These are phyloP conservation scores for Macrophomina tecta DNA, from an alignment of 2,329 filamentous ascomycete genomes.

Conservation along the genomic window DNA sequence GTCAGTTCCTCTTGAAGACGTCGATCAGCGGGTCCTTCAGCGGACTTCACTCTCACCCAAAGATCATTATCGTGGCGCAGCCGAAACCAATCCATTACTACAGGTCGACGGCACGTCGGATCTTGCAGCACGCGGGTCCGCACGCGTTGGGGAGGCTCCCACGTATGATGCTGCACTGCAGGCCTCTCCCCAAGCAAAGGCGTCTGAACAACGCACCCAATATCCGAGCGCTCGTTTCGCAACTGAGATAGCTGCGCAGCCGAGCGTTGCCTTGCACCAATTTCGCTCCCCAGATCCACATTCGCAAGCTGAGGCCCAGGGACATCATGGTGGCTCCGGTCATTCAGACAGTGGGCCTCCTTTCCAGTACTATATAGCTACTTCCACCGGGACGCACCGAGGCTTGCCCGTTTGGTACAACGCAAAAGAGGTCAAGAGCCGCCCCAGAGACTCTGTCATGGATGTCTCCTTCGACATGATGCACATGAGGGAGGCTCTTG, in stretches of 20 bases:
- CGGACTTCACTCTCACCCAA: conserved; percentile 11
- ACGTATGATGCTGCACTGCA: neutral
- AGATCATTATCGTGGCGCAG: conserved; percentile 1
- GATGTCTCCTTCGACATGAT: conserved; percentile 12
- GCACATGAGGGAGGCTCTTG: conserved; percentile 1
- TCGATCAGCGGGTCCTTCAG: conserved; percentile 18
- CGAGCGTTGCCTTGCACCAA: conserved; percentile 18
- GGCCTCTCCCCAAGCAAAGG: neutral
- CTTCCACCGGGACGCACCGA: conserved; percentile 13
- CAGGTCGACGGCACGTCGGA: conserved; percentile 18
- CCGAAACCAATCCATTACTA: neutral
- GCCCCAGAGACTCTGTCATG: conserved; percentile 18
- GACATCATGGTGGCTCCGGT: neutral
- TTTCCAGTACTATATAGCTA: conserved; percentile 11
- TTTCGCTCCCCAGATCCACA: conserved; percentile 19
- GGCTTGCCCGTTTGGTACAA: conserved; percentile 22
- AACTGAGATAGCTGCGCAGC: neutral
- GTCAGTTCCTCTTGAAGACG: conserved; percentile 10
- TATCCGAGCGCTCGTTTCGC: conserved; percentile 22
- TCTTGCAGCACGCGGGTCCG: neutral
- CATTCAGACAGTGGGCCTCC: neutral
- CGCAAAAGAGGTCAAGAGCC: conserved; percentile 1
- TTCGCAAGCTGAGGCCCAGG: conserved; percentile 12
- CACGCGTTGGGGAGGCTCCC: neutral
- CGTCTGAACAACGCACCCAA: neutral